These are phyloP conservation scores for Thecaphora thlaspeos DNA, from an alignment of 1,284 basidiomycete species.

Conservation along the genomic window DNA sequence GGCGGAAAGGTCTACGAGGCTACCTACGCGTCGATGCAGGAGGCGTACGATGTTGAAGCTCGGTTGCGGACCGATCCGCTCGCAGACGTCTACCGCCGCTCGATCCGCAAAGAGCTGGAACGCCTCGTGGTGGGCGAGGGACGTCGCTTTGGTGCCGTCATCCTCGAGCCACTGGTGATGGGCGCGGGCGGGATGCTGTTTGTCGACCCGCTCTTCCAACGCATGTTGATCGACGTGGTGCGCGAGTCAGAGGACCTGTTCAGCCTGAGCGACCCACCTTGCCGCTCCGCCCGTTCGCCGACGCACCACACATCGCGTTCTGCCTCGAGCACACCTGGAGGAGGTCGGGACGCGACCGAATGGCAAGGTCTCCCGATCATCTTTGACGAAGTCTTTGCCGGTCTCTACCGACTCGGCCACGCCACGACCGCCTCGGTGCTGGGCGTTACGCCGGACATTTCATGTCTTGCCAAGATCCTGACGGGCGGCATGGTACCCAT, in stretches of 20 bases:
- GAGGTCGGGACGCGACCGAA: slow-evolving; percentile 6
- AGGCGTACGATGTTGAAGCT: slow-evolving; percentile 71
- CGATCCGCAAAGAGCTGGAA: slow-evolving; percentile 67
- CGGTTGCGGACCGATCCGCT: slow-evolving; percentile 66
- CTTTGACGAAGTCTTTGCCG: slow-evolving; percentile 94
- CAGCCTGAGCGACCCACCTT: slow-evolving; percentile 46
- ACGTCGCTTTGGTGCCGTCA: slow-evolving; percentile 67
- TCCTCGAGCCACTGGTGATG: slow-evolving; percentile 89
- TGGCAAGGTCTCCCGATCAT: slow-evolving; percentile 84
- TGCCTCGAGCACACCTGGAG: too few relatives aligned
- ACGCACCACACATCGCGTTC: neutral
- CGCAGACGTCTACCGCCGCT: slow-evolving; percentile 67
- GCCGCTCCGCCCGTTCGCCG: slow-evolving; percentile 4
- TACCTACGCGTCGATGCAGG: slow-evolving; percentile 62
- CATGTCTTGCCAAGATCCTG: slow-evolving; percentile 88
- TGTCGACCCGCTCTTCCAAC: slow-evolving; percentile 94
- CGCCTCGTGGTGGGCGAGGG: slow-evolving; percentile 58
- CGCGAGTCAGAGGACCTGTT: slow-evolving; percentile 64
- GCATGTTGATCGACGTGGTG: slow-evolving; percentile 77
- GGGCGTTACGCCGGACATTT: slow-evolving; percentile 65
- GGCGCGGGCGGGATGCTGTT: slow-evolving; percentile 97
- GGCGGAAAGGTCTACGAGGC: slow-evolving; percentile 10
- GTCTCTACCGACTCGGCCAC: slow-evolving; percentile 78
- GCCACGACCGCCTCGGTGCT: slow-evolving; percentile 36
- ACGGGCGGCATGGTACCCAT: slow-evolving; percentile 90